Evolutionary conservation across 2,329 filamentous ascomycete genomes (phyloP).

Genomic region (Venturia carpophila): DNA sequence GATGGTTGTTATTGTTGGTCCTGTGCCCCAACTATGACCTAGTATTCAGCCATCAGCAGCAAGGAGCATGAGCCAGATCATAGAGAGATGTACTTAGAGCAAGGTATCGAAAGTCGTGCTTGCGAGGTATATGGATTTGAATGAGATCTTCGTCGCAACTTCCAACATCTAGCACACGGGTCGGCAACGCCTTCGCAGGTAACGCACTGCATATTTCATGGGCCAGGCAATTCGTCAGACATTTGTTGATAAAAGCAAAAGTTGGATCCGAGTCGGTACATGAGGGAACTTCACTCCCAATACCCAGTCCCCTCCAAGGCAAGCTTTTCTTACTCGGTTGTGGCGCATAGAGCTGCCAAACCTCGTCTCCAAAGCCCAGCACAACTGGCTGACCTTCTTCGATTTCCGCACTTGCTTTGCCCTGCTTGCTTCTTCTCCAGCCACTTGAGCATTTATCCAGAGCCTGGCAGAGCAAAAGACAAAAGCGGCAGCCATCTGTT

Average conservation of each 20-base stretch:
- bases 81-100: background rate
- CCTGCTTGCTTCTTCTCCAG: background rate
- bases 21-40: slow-evolving; percentile 10
- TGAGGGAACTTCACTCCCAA: background rate
- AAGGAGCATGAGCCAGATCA: background rate
- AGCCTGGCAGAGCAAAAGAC: background rate
- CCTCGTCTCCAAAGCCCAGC: background rate
- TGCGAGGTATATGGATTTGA: background rate
- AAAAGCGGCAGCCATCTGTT: background rate
- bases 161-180: slow-evolving; percentile 8
- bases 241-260: background rate
- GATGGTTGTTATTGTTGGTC: background rate
- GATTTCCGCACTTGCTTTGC: background rate
- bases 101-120: background rate
- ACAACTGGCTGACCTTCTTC: background rate
- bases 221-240: background rate
- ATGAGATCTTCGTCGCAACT: background rate
- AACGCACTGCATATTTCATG: background rate
- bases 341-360: background rate
- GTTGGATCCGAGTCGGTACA: background rate
- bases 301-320: slow-evolving; percentile 4
- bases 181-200: background rate
- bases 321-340: no score
- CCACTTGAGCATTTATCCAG: background rate
- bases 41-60: background rate